A percentile compares a stretch with the other conserved stretches of the same genome.
These are phyloP conservation scores for Spatholobus suberectus DNA, from an alignment of 306 rosid species.

Conservation along the genomic window DNA sequence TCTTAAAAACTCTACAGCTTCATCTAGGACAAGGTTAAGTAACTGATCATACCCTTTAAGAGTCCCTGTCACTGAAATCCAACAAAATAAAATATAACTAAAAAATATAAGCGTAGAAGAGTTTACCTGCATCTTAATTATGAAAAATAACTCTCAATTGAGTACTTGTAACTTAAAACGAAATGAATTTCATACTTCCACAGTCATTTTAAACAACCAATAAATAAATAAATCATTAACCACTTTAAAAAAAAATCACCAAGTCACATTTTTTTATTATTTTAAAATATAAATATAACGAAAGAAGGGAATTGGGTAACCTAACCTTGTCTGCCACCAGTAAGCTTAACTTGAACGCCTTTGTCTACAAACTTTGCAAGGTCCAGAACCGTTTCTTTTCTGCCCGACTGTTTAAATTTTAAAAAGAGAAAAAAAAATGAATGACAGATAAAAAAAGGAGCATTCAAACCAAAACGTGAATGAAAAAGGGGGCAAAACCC, in stretches of 20 bases:
- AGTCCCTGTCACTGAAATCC: constrained; percentile 77
- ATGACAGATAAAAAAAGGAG: not conserved
- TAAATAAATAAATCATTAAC: not conserved
- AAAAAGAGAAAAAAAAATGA: not conserved
- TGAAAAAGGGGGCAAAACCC: not conserved
- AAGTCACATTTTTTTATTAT: not conserved
- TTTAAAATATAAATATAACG: not conserved
- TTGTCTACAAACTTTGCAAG: constrained; percentile 93
- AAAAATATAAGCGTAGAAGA: not conserved
- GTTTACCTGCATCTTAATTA: not conserved
- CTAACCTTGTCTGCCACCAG: constrained; percentile 90
- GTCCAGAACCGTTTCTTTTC: constrained; percentile 89
- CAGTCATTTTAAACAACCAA: not conserved
- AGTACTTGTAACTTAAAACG: not conserved
- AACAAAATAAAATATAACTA: constrained; percentile 26
- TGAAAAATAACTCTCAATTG: not conserved
- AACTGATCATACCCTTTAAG: constrained; percentile 96
- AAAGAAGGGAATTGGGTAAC: not conserved
- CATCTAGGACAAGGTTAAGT: constrained; percentile 93
- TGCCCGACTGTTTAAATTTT: constrained; percentile 60
- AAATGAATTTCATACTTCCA: not conserved
- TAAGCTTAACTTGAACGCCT: constrained; percentile 92
- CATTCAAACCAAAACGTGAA: not conserved
- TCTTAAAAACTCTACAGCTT: constrained; percentile 89
- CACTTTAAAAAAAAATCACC: not conserved